These are phyloP conservation scores for Vaccinium myrtillus DNA, from an alignment of 148 eudicot species.

Conservation along the genomic window DNA sequence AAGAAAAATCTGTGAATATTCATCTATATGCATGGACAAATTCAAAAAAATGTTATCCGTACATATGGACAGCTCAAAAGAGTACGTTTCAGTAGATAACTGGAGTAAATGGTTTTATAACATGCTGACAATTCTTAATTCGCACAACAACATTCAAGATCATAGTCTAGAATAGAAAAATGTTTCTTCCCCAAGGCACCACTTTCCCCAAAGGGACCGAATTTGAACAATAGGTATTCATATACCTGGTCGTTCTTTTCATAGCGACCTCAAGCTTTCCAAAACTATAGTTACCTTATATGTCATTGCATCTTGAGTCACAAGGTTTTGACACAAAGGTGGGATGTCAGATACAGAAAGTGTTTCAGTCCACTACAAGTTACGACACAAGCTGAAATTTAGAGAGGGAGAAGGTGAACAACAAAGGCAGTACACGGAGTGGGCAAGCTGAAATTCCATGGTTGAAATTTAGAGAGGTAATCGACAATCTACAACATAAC, in stretches of 20 bases:
- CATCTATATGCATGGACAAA: conserved; percentile 4
- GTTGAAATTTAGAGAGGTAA: too few species aligned
- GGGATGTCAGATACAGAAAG: neutral
- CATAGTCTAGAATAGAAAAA: neutral
- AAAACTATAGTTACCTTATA: neutral
- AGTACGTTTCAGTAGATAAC: neutral
- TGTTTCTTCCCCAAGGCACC: neutral
- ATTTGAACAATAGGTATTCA: neutral
- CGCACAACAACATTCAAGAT: neutral
- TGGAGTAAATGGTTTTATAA: neutral
- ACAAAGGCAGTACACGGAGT: too few species aligned
- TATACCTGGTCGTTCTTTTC: neutral
- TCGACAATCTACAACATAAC: too few species aligned
- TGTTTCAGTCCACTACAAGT: too few species aligned
- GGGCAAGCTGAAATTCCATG: too few species aligned
- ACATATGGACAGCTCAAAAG: neutral
- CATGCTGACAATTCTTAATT: neutral
- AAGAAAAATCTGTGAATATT: neutral
- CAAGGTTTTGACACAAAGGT: neutral
- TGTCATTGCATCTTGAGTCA: neutral
- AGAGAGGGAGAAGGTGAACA: too few species aligned
- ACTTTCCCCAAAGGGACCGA: neutral
- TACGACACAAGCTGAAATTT: neutral
- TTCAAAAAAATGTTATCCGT: neutral
- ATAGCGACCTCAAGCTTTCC: neutral